Evolutionary conservation across 2,329 filamentous ascomycete genomes (phyloP).

Genomic region (Hymenoscyphus fructigenus): DNA sequence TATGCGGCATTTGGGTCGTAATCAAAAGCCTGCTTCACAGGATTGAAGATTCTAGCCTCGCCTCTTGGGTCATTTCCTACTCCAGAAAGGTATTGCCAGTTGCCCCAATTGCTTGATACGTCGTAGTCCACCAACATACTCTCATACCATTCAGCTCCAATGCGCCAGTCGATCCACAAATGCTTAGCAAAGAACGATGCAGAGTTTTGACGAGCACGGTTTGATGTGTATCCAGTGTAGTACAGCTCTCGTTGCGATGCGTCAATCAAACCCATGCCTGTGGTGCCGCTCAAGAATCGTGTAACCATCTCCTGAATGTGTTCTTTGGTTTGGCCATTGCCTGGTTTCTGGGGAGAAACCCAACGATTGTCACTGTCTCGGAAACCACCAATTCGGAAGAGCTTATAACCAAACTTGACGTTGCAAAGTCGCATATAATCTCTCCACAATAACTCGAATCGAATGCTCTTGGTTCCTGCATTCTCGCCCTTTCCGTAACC

Average conservation of each 20-base stretch:
- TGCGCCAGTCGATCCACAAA: slow-evolving; percentile 73
- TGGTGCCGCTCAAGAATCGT: slow-evolving; percentile 65
- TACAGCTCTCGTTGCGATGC: slow-evolving; percentile 73
- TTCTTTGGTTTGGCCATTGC: slow-evolving; percentile 36
- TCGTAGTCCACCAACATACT: slow-evolving; percentile 74
- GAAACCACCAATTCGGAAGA: slow-evolving; percentile 68
- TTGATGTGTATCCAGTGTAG: slow-evolving; percentile 76
- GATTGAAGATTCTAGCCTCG: slow-evolving; percentile 72
- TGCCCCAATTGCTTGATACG: slow-evolving; percentile 73
- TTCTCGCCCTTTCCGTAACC: slow-evolving; percentile 70
- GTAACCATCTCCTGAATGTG: slow-evolving; percentile 51
- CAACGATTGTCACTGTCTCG: slow-evolving; percentile 43
- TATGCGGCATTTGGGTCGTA: slow-evolving; percentile 72
- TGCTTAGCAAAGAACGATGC: slow-evolving; percentile 73
- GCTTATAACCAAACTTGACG: slow-evolving; percentile 62
- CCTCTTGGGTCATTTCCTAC: slow-evolving; percentile 77
- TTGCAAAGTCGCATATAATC: slow-evolving; percentile 80
- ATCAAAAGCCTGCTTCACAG: slow-evolving; percentile 76
- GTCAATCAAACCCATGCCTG: slow-evolving; percentile 75
- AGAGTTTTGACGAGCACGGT: slow-evolving; percentile 74
- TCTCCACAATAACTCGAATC: slow-evolving; percentile 74
- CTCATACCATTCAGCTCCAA: slow-evolving; percentile 83
- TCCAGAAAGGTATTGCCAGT: slow-evolving; percentile 80
- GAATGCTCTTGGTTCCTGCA: slow-evolving; percentile 65
- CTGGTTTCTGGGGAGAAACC: slow-evolving; percentile 16